Conservation (phyloP, 805 yeast species). For the Jamesozyma piceae region DNA sequence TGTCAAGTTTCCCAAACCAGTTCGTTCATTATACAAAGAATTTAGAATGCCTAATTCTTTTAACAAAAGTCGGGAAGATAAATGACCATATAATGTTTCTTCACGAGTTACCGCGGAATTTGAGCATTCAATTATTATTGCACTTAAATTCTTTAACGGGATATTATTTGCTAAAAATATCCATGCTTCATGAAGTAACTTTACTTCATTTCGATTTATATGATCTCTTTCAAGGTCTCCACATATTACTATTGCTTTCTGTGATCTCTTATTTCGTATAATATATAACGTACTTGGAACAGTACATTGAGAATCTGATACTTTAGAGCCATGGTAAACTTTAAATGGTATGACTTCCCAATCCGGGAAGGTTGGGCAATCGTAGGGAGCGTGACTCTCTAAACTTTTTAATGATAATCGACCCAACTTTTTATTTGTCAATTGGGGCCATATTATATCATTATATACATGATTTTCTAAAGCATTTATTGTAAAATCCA, state of each 20-base stretch:
- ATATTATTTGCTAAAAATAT: constrained; percentile 39
- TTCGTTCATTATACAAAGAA: constrained; percentile 30
- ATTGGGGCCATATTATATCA: constrained; percentile 72
- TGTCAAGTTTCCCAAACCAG: constrained; percentile 29
- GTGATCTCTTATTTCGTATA: constrained; percentile 31
- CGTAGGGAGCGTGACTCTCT: constrained; percentile 6
- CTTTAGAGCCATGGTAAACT: constrained; percentile 36
- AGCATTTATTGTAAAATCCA: constrained; percentile 41
- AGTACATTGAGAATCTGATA: constrained; percentile 12
- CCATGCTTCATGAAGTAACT: constrained; percentile 44
- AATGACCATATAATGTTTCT: constrained; percentile 64
- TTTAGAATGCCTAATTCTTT: constrained; percentile 39
- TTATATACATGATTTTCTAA: constrained; percentile 56
- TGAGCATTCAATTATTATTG: constrained; percentile 74
- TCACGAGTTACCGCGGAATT: constrained; percentile 37
- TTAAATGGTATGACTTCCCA: constrained; percentile 31
- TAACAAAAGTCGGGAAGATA: constrained; percentile 58
- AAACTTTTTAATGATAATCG: constrained; percentile 12
- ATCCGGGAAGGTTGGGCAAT: constrained; percentile 16
- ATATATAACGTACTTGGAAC: constrained; percentile 51
- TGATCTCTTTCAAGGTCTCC: constrained; percentile 79
- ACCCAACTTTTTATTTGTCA: constrained; percentile 19
- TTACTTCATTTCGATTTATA: constrained; percentile 10
- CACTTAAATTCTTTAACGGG: constrained; percentile 34
- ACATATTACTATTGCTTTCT: constrained; percentile 46